Base-by-base conservation (phyloP, 2,329 filamentous ascomycete species). In the Colletotrichum melonis region DNA sequence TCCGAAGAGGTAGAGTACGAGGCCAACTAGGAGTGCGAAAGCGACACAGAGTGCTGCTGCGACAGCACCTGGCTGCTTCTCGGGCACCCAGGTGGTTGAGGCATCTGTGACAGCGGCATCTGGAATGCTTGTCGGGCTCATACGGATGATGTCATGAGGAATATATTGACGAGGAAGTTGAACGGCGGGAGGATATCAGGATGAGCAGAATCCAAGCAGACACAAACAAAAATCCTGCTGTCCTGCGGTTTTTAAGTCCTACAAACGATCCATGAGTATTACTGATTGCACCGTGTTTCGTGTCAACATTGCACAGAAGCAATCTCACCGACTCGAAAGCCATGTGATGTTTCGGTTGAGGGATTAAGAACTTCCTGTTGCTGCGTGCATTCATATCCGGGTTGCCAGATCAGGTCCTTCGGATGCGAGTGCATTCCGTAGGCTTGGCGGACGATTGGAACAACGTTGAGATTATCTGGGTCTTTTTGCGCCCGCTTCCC, bases 291-390 rank as follows among this genome's bases (percentile, higher is more conserved):
- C 42, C 19, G 19, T 22, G 5, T 9, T 49, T 22, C 19, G 42
- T 22, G 7, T 22, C 19, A 49, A 49, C 42, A 49, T 49, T 49
- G 3, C 19, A 7, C 42, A 49, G 8, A 19, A 2, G 2, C 8
- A 49, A 9, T 2, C 28, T 67, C 30, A 62, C 68, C 56, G 63
- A 62, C 60, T n/a, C 6, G 35, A 24, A 49, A 56, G 16, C 5
- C 63, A 46, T 49, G 56, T 62, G 26, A 56, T 56, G 46, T 62
- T 46, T 62, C 32, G 68, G 68, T 7, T 67, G 68, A 71, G 68
- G 63, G 63, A 71, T 67, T 67, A 67, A 71, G 28, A 1, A 14
- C 28, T 19, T 24, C 22, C n/a, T 63, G 38, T 42, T 42, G 38
- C 38, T 42, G 38, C 38, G 28, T 32, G 55, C n/a, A 30, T 22